phyloP scores from a whole-genome alignment of 805 yeast genomes.

The Scheffersomyces stipitis region DNA sequence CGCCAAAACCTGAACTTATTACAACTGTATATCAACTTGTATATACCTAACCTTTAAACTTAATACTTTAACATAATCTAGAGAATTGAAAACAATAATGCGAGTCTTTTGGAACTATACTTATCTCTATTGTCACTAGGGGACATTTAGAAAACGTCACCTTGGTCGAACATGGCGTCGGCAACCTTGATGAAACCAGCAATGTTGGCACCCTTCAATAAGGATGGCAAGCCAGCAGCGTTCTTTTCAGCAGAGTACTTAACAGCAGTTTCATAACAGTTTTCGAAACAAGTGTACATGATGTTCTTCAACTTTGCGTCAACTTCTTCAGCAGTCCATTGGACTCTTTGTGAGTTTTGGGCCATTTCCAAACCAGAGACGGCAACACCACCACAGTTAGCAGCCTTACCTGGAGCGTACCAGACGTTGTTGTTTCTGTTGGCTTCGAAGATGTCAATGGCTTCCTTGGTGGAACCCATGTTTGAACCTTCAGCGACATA shows the following conservation, averaged over 20 bases:
- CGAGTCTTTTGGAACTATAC: background rate
- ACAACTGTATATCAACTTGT: background rate
- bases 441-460: conserved; percentile 91
- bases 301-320: conserved; percentile 87
- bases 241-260: conserved; percentile 73
- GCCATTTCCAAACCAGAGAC: conserved; percentile 99
- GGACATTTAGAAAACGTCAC: conserved; percentile 60
- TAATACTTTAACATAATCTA: background rate
- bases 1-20: too few species aligned
- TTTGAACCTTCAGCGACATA: conserved; percentile 98
- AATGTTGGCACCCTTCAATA: conserved; percentile 98
- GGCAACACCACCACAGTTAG: conserved; percentile 99
- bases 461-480: conserved; percentile 99
- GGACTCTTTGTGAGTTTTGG: conserved; percentile 92
- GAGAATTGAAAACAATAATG: background rate
- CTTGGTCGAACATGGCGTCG: conserved; percentile 96
- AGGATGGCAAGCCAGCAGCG: conserved; percentile 71
- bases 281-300: conserved; percentile 90
- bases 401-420: conserved; percentile 99
- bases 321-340: conserved; percentile 91
- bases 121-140: too few species aligned
- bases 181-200: conserved; percentile 99
- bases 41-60: background rate
- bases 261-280: conserved; percentile 85
- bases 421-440: conserved; percentile 70